Base-by-base conservation (phyloP, 2,329 filamentous ascomycete species). In the Elsinoe australis region DNA sequence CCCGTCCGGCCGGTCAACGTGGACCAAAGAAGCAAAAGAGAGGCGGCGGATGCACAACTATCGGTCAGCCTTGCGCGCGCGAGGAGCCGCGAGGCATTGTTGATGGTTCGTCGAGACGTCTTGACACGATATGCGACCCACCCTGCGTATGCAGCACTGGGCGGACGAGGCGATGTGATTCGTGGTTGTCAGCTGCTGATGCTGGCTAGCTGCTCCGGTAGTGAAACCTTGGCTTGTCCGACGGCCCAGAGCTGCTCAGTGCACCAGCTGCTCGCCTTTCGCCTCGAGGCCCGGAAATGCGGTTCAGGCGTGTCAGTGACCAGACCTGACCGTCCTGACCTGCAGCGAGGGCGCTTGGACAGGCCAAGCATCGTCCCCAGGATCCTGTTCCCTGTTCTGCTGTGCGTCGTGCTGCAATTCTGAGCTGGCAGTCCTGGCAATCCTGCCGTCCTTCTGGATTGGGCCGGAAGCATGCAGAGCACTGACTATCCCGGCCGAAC, bases 211-310 rank as follows among this genome's bases (percentile, higher is more conserved):
- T 36, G 45, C 45, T 26, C 34, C 34, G 33, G 45, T 48, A 36
- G 45, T 48, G 45, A 48, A 48, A 48, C 45, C 34, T 48, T 48
- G 45, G 45, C 32, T 36, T 48, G 45, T 12, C 28, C 19, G 31
- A 19, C 36, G 36, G 36, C 36, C 36, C 36, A 41, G 12, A 26
- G 36, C 36, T 26, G 22, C 21, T 24, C 36, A 22, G 28, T 41
- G 35, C 35, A 24, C 35, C 9, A 22, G 19, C 14, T 39, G 24
- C n/a, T 31, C 39, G 32, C 45, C 32, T 38, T 36, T 35, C 45
- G 32, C 32, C 31, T 36, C 21, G 21, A 47, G 32, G 45, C 34
- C 45, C 45, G 34, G 45, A 39, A 48, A 39, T 48, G 45, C 45
- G 45, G 45, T 48, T 48, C 33, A 44, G 24, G 17, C 28, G 24